Evolutionary conservation across 1,284 basidiomycete species (phyloP).

Genomic region (Microbotryum lychnidis-dioicae): DNA sequence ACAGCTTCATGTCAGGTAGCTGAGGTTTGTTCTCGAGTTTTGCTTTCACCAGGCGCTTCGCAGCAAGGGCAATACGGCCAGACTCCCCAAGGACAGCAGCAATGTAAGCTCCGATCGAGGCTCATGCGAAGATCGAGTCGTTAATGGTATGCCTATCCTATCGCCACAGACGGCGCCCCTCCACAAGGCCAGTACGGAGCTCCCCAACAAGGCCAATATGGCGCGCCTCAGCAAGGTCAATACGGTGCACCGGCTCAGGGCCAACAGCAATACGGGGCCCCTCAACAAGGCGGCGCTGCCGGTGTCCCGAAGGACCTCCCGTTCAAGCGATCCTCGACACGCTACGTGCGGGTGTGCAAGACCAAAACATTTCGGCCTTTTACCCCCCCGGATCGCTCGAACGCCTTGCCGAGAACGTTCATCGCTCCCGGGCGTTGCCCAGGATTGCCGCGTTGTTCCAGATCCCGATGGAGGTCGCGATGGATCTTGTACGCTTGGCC

Average conservation of each 20-base stretch:
- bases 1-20: too few relatives aligned
- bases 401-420: slow-evolving; percentile 42
- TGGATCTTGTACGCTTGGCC: background rate
- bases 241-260: slow-evolving; percentile 1
- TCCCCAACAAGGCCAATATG: background rate
- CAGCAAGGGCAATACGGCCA: slow-evolving; percentile 7
- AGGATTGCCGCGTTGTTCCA: slow-evolving; percentile 43
- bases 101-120: too few relatives aligned
- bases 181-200: slow-evolving; percentile 5
- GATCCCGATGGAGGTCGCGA: slow-evolving; percentile 23
- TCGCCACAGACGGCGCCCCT: too few relatives aligned
- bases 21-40: background rate
- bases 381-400: slow-evolving; percentile 43
- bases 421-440: slow-evolving; percentile 40
- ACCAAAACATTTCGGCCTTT: slow-evolving; percentile 43
- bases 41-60: background rate
- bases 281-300: background rate
- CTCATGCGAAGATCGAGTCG: too few relatives aligned
- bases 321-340: slow-evolving; percentile 9
- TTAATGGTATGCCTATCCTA: too few relatives aligned
- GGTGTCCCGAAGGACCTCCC: slow-evolving; percentile 3
- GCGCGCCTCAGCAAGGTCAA: background rate
- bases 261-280: slow-evolving; percentile 19
- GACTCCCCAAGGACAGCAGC: slow-evolving; percentile 1
- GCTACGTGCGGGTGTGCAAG: slow-evolving; percentile 12